A percentile compares a stretch with the other conserved stretches of the same genome.
phyloP scores from a whole-genome alignment of 2,329 filamentous ascomycete genomes.

The Talaromyces amestolkiae region DNA sequence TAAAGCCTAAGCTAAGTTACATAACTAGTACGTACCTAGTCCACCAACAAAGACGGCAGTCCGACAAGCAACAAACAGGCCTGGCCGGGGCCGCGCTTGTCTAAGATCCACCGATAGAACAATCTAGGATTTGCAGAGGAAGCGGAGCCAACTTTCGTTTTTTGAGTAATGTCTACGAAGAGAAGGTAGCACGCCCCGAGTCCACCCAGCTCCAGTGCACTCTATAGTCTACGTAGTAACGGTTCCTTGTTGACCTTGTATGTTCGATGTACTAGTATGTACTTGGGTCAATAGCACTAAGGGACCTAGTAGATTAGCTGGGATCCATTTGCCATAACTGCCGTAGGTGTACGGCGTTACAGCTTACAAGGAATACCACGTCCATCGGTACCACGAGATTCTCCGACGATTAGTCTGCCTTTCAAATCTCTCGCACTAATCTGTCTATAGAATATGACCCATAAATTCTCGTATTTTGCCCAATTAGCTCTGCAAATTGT shows the following conservation, averaged over 20 bases:
- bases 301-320: not conserved
- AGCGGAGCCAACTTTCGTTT: not conserved
- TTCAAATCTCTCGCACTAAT: not conserved
- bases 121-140: not conserved
- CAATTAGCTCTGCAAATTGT: not conserved
- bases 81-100: not conserved
- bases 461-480: not conserved
- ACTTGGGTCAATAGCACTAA: not conserved
- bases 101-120: not conserved
- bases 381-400: not conserved
- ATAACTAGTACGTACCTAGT: not conserved
- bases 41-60: not conserved
- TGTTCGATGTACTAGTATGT: not conserved
- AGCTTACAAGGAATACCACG: not conserved
- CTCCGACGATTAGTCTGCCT: conserved; percentile 1
- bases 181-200: conserved; percentile 13
- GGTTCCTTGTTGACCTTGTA: not conserved
- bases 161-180: conserved; percentile 14
- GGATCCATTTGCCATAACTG: not conserved
- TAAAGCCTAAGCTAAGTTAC: conserved; percentile 6
- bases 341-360: not conserved
- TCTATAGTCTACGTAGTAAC: not conserved
- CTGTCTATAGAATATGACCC: not conserved
- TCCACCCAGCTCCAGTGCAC: not conserved
- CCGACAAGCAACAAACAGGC: not conserved